Percentiles rank a stretch among this genome's conserved stretches.
Evolutionary conservation across 768 basidiomycete species (phyloP).

Genomic region (Tulasnella sp.): DNA sequence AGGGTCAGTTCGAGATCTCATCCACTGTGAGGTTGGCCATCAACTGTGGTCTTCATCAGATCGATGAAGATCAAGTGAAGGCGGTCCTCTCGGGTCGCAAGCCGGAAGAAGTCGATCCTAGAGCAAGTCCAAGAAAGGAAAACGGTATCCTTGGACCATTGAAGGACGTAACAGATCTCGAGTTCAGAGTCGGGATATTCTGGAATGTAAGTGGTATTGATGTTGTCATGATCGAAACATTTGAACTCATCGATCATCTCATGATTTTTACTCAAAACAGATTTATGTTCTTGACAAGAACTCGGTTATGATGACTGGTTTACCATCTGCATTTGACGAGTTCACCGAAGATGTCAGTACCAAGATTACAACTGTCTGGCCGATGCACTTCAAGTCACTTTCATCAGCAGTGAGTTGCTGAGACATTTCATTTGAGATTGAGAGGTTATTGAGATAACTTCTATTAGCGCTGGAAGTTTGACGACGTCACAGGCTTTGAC

Average conservation of each 20-base stretch:
- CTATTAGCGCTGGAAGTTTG: constrained; percentile 1
- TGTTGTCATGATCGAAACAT: not conserved
- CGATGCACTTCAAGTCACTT: not conserved
- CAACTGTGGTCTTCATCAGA: constrained; percentile 12
- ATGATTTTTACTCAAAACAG: not conserved
- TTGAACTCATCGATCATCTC: not conserved
- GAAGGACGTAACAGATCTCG: not conserved
- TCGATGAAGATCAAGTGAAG: constrained; percentile 6
- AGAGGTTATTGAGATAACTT: no score
- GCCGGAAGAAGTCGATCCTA: no score
- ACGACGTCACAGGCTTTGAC: constrained; percentile 9
- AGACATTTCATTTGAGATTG: not conserved
- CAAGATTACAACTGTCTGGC: constrained; percentile 10
- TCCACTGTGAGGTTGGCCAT: constrained; percentile 8
- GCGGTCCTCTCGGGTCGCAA: no score
- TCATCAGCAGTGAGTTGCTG: not conserved
- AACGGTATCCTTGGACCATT: constrained; percentile 5
- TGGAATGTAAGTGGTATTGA: constrained; percentile 8
- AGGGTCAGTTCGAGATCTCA: constrained; percentile 13
- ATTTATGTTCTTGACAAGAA: constrained; percentile 8
- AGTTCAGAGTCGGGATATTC: constrained; percentile 4
- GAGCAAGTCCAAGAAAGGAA: not conserved
- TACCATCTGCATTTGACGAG: constrained; percentile 11
- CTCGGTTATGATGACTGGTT: constrained; percentile 5
- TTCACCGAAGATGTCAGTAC: constrained; percentile 1